phyloP scores from a whole-genome alignment of 768 basidiomycete genomes.

The Lactarius vividus region DNA sequence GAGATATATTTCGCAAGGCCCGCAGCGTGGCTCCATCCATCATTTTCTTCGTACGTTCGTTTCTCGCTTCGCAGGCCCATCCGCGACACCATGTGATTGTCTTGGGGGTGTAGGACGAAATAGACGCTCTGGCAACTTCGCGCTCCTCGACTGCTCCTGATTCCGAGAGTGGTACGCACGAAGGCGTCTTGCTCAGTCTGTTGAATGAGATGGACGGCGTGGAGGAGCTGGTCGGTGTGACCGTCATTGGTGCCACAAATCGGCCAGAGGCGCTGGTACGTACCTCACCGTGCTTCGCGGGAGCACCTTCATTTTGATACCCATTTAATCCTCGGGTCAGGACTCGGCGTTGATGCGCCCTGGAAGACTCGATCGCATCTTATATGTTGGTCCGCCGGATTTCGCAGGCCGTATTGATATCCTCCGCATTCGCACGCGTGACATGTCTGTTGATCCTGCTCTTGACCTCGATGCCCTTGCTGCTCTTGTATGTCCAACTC shows the following conservation, averaged over 20 bases:
- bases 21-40: slow-evolving; percentile 93
- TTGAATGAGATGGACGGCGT: slow-evolving; percentile 99
- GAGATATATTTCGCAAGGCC: slow-evolving; percentile 95
- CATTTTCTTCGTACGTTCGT: slow-evolving; percentile 81
- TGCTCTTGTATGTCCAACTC: slow-evolving; percentile 48
- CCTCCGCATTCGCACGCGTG: slow-evolving; percentile 66
- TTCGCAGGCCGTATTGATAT: slow-evolving; percentile 78
- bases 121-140: slow-evolving; percentile 88
- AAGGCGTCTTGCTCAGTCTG: slow-evolving; percentile 89
- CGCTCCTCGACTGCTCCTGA: slow-evolving; percentile 47
- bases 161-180: slow-evolving; percentile 56
- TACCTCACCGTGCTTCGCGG: slow-evolving; percentile 35
- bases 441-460: slow-evolving; percentile 77
- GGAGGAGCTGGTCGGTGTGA: slow-evolving; percentile 92
- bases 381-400: slow-evolving; percentile 94
- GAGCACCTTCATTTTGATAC: background rate
- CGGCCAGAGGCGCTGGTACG: slow-evolving; percentile 76
- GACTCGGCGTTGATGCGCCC: slow-evolving; percentile 94
- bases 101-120: slow-evolving; percentile 75
- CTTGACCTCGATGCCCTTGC: slow-evolving; percentile 71
- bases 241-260: slow-evolving; percentile 94
- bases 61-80: background rate
- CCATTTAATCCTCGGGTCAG: slow-evolving; percentile 40
- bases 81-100: slow-evolving; percentile 2
- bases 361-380: slow-evolving; percentile 87